Evolutionary conservation across 495 filamentous ascomycete species (phyloP), one percentile per base, ranked within the genome.

Genomic region (Trichoderma reesei): DNA sequence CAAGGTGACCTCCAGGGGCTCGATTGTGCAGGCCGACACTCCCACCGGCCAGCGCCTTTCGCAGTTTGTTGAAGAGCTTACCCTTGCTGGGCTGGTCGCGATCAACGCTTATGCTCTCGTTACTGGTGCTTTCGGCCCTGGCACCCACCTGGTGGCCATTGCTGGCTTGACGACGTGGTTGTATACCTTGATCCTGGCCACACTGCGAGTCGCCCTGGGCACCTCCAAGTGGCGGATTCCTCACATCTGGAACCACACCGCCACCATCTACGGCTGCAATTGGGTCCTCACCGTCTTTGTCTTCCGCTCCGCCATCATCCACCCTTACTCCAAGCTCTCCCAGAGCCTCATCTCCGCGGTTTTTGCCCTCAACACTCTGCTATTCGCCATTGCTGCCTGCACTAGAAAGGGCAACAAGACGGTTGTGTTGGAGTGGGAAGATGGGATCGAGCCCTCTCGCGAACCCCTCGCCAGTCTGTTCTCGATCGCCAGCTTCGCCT

Each of bases 371-470:
- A 84, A 79, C n/a, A 84, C 86, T 6, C 68, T 96, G 8, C 78
- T 99, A 10, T 83, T 90, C 48, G 71, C 84, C 8, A 85, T 97
- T 68, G 84, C 90, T 14, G 72, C 96, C 61, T 88, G 84, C 36
- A 94, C 91, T 63, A 85, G 95, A 54, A 93, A 90, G 73, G 95
- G 95, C 20, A 98, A 98, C 73, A 96, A 92, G 74, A 81, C 86
- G 4, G 89, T 99, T 14, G 70, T 91, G 36, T 75, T 97, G 67
- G 90, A 96, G 70, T 88, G 91, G 75, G 90, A 96, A 70, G 90
- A 88, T 61, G 86, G 86, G 54, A 82, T 99, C 59, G 85, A 94
- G 70, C 95, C 95, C 5, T 89, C 90, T 13, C 81, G 79, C 51
- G 90, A 99, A 72, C 90, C 91, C 38, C 76, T 89, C 44, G 94